phyloP scores from a whole-genome alignment of 164 flowering plant species.

The Aristolochia fimbriata region DNA sequence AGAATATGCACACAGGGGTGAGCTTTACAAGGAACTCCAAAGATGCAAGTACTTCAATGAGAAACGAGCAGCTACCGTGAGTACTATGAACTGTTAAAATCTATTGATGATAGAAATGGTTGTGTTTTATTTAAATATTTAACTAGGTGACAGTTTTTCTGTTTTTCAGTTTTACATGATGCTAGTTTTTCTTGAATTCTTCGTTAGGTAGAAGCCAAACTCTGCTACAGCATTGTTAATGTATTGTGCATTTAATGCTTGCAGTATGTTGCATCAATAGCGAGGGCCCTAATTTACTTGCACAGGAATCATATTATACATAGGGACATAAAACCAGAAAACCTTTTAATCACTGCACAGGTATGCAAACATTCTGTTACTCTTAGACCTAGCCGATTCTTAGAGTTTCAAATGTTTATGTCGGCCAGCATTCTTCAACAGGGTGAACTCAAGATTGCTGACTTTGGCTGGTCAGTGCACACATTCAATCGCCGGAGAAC shows the following conservation, averaged over 20 bases:
- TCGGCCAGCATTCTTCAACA: conserved; percentile 15
- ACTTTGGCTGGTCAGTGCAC: conserved; percentile 99
- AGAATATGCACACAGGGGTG: conserved; percentile 95
- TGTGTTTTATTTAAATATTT: neutral
- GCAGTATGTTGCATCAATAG: conserved; percentile 89
- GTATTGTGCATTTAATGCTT: neutral
- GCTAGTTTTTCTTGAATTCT: neutral
- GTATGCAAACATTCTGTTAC: conserved; percentile 15
- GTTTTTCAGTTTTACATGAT: too few species aligned
- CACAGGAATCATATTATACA: conserved; percentile 97
- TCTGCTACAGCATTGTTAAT: neutral
- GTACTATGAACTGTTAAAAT: conserved; percentile 18
- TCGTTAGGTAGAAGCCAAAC: neutral
- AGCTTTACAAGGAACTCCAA: conserved; percentile 88
- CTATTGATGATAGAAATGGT: neutral
- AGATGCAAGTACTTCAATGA: conserved; percentile 89
- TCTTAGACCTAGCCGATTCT: neutral
- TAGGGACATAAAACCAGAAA: conserved; percentile 96
- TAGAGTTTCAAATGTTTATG: neutral
- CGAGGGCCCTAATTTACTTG: conserved; percentile 85
- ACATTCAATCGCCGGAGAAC: conserved; percentile 89
- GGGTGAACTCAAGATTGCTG: conserved; percentile 97
- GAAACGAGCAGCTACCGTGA: conserved; percentile 94
- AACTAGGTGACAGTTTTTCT: too few species aligned
- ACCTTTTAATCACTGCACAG: conserved; percentile 83